Percentiles rank a stretch among this genome's conserved stretches.
These are phyloP conservation scores for Lentinula novae-zelandiae DNA, from an alignment of 1,284 basidiomycete genomes.

Conservation along the genomic window DNA sequence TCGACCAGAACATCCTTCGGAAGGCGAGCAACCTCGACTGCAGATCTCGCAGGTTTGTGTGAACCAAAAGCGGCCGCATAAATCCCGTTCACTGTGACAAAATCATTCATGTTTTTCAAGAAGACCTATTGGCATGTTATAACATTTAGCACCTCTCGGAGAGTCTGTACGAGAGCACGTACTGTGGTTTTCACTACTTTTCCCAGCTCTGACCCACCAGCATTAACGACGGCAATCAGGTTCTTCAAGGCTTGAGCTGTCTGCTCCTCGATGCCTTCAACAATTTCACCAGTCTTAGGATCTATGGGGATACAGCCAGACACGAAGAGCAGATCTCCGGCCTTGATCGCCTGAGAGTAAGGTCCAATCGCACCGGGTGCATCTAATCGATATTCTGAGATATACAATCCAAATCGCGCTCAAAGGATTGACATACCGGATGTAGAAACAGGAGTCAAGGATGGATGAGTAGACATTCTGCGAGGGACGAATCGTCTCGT, in stretches of 20 bases:
- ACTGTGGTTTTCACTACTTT: slow-evolving; percentile 88
- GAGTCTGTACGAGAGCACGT: slow-evolving; percentile 20
- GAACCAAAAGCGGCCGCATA: slow-evolving; percentile 83
- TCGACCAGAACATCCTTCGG: slow-evolving; percentile 73
- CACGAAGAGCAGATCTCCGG: slow-evolving; percentile 83
- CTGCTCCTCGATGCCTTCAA: slow-evolving; percentile 82
- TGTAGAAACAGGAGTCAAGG: slow-evolving; percentile 53
- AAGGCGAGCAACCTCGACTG: slow-evolving; percentile 69
- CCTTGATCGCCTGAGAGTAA: slow-evolving; percentile 87
- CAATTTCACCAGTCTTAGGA: slow-evolving; percentile 69
- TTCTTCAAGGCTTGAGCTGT: slow-evolving; percentile 86
- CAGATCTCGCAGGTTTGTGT: slow-evolving; percentile 90
- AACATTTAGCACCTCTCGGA: background rate
- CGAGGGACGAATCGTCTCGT: slow-evolving; percentile 10
- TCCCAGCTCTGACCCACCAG: slow-evolving; percentile 73
- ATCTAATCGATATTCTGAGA: slow-evolving; percentile 37
- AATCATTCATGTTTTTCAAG: slow-evolving; percentile 91
- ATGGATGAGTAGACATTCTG: slow-evolving; percentile 40
- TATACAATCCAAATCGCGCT: background rate
- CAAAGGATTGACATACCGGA: background rate
- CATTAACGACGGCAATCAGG: slow-evolving; percentile 81
- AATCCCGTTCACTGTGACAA: slow-evolving; percentile 76
- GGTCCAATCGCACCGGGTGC: slow-evolving; percentile 88
- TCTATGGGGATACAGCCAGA: slow-evolving; percentile 90
- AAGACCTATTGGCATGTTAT: slow-evolving; percentile 60